Conservation (phyloP, 352 stramenopile genomes). For the Pythium apleroticum region DNA sequence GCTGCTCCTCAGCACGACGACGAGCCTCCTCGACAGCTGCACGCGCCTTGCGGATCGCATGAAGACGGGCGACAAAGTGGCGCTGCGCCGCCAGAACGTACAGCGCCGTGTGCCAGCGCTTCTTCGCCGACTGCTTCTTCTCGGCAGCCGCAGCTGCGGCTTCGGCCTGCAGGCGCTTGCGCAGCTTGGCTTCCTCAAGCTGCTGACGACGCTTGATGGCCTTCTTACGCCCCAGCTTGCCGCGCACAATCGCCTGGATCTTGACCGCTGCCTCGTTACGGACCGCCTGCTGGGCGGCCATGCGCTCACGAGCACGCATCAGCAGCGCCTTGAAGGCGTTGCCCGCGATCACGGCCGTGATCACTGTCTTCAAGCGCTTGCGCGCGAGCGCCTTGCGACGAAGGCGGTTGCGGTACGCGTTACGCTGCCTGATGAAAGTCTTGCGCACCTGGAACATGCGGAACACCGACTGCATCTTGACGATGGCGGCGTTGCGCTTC, state of each 20-base stretch:
- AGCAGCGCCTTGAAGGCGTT: slow-evolving; percentile 77
- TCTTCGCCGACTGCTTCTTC: slow-evolving; percentile 80
- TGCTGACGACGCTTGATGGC: slow-evolving; percentile 60
- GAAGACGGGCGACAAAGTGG: slow-evolving; percentile 76
- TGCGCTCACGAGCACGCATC: slow-evolving; percentile 45
- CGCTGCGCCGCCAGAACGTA: slow-evolving; percentile 71
- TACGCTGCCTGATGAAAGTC: slow-evolving; percentile 73
- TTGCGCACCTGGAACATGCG: slow-evolving; percentile 87
- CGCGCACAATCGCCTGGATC: slow-evolving; percentile 84
- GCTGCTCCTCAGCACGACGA: slow-evolving; percentile 69
- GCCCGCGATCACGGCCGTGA: slow-evolving; percentile 57
- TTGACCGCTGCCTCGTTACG: slow-evolving; percentile 45
- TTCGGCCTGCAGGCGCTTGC: slow-evolving; percentile 74
- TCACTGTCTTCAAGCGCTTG: slow-evolving; percentile 72
- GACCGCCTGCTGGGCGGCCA: slow-evolving; percentile 26
- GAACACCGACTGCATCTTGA: slow-evolving; percentile 85
- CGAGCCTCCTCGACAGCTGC: slow-evolving; percentile 79
- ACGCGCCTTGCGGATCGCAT: slow-evolving; percentile 79
- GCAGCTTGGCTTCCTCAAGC: slow-evolving; percentile 75
- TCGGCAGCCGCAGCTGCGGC: slow-evolving; percentile 55
- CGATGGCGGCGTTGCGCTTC: slow-evolving; percentile 67
- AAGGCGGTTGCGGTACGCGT: slow-evolving; percentile 60
- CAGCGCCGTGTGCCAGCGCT: slow-evolving; percentile 73
- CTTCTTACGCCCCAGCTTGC: slow-evolving; percentile 76
- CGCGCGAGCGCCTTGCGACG: slow-evolving; percentile 64